A percentile compares a stretch with the other conserved stretches of the same genome.
phyloP scores from a whole-genome alignment of 306 rosid genomes.

The Dryas octopetala region DNA sequence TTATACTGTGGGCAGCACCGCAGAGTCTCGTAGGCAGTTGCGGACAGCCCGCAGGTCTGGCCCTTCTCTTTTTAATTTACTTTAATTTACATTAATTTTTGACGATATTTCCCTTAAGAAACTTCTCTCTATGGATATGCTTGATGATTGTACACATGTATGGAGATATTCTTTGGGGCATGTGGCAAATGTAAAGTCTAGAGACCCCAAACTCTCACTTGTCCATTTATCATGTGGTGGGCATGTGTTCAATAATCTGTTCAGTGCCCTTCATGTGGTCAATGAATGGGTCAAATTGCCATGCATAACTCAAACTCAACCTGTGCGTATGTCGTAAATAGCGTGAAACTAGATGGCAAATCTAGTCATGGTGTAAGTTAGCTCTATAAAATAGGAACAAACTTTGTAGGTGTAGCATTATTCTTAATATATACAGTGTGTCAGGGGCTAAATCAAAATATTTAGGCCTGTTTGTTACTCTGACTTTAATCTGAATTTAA shows the following conservation, averaged over 20 bases:
- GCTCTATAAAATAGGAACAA: neutral
- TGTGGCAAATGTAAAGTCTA: neutral
- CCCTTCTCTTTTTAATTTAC: constrained; percentile 3
- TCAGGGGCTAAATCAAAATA: neutral
- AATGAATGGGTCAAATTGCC: neutral
- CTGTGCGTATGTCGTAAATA: neutral
- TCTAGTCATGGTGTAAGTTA: neutral
- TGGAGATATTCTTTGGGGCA: neutral
- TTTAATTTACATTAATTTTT: neutral
- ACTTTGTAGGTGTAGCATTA: neutral
- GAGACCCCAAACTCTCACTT: neutral
- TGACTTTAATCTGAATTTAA: no score
- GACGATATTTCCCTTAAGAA: neutral
- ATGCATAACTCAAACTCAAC: neutral
- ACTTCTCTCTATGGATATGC: neutral
- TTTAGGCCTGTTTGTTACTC: no score
- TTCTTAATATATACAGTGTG: neutral
- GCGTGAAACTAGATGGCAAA: neutral
- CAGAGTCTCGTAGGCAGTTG: constrained; percentile 63
- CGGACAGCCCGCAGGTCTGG: constrained; percentile 81
- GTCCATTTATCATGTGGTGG: neutral
- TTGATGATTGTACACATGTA: neutral
- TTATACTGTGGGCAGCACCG: constrained; percentile 72
- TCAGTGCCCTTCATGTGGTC: neutral
- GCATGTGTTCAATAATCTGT: neutral